Evolutionary conservation across 768 basidiomycete genomes (phyloP), one percentile per base, ranked within the genome.

Genomic region (Pleurotus platypus): DNA sequence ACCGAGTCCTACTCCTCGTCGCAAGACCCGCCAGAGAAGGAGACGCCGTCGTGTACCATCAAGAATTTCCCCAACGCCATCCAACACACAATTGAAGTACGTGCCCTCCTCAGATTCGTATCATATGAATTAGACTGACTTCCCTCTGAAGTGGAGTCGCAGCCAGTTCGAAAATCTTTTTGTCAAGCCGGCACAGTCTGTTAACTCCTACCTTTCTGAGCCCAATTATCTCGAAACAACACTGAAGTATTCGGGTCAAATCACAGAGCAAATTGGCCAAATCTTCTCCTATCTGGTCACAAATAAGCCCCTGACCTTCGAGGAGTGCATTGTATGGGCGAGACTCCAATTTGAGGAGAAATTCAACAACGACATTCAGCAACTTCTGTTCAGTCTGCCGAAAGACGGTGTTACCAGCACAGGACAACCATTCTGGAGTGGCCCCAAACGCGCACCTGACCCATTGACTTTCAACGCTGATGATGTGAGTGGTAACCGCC

Each of bases 31-130:
- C 97, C 97, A 7, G 97, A 99, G 75, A 98, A 97, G 73, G 90
- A 95, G 67, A 87, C 94, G 1, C 91, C 97, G 20, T 92, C 91
- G 22, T 99, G 97, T 71, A 99, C 97, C 1, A 89, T 98, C 70
- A 98, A 98, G 78, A 98, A 92, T 73, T 99, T 98, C 83, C 97
- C 97, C 8, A 95, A 99, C 69, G 89, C 90, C 22, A 98, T 98
- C 64, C 89, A 92, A 62, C 97, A 99, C 73, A 97, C 94, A 5
- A 99, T 99, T 58, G 94, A 98, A 79, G 92, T 91, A 56, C 27
- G 80, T 68, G 2, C 6, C 30, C 16, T 40, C 20, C 7, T 51
- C n/a, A 22, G 22, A 13, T 56, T 6, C 22, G 16, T 11, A 26
- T 8, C 6, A 46, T 39, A 18, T 9, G 42, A 16, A 9, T 35